A percentile compares a stretch with the other conserved stretches of the same genome.
These are phyloP conservation scores for Fraxinus nigra DNA, from an alignment of 305 asterid species.

Conservation along the genomic window DNA sequence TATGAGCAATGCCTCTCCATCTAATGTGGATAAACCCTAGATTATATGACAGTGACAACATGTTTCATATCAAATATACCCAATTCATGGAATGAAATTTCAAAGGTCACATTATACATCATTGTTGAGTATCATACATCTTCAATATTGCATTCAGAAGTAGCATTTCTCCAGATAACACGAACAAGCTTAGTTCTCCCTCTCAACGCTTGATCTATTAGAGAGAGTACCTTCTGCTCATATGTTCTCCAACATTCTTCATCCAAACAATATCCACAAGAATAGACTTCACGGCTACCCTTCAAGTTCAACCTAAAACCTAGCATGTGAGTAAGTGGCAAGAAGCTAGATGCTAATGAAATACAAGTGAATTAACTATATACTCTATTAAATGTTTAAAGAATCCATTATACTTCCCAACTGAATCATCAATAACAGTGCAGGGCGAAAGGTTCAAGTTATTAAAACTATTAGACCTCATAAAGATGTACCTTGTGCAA, in stretches of 20 bases:
- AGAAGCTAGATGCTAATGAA: constrained; percentile 11
- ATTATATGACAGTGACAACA: constrained; percentile 25
- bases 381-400: background rate
- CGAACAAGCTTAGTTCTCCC: constrained; percentile 82
- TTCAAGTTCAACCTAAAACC: constrained; percentile 74
- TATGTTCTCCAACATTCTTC: constrained; percentile 95
- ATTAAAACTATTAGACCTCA: background rate
- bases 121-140: constrained; percentile 47
- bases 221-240: constrained; percentile 66
- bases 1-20: constrained; percentile 63
- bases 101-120: constrained; percentile 10
- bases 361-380: background rate
- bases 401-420: background rate
- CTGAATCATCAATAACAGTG: background rate
- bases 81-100: constrained; percentile 3
- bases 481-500: constrained; percentile 65
- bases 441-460: constrained; percentile 1
- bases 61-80: constrained; percentile 20
- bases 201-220: constrained; percentile 68
- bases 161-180: constrained; percentile 77
- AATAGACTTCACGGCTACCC: constrained; percentile 49
- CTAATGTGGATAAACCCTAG: constrained; percentile 72
- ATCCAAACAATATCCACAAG: constrained; percentile 80
- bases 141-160: constrained; percentile 54
- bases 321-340: constrained; percentile 29